Percentiles rank a stretch among this genome's conserved stretches.
Conservation (phyloP, 108 stramenopile genomes). For the Pseudonitzschia multiseries region DNA sequence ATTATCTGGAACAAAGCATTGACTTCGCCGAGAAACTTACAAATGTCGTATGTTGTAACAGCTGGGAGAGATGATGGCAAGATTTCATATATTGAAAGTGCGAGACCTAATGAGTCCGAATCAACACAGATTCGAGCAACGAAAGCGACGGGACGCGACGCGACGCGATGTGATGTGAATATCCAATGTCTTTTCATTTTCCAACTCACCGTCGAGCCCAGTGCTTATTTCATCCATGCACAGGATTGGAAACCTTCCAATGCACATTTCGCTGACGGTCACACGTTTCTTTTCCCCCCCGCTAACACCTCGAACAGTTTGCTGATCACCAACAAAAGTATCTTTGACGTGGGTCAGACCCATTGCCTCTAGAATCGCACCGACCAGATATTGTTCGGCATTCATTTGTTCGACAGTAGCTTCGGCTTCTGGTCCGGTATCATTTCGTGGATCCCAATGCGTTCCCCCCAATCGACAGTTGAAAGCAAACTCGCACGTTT, state of each 20-base stretch:
- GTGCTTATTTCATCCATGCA: conserved; percentile 74
- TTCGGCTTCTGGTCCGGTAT: conserved; percentile 16
- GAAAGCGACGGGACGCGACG: no score
- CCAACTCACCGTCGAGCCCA: conserved; percentile 67
- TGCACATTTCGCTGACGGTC: conserved; percentile 82
- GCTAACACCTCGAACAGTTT: conserved; percentile 73
- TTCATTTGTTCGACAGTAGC: conserved; percentile 35
- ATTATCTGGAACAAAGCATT: conserved; percentile 36
- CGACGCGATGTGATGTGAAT: no score
- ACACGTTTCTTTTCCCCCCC: conserved; percentile 91
- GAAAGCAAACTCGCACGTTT: conserved; percentile 80
- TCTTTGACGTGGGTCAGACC: conserved; percentile 63
- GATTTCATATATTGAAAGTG: neutral
- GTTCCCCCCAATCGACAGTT: conserved; percentile 58
- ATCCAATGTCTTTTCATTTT: no score
- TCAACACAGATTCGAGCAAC: no score
- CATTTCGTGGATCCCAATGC: neutral
- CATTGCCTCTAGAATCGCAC: conserved; percentile 44
- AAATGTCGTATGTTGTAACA: conserved; percentile 84
- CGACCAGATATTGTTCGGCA: conserved; percentile 24
- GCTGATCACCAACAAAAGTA: conserved; percentile 76
- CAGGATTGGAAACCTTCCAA: conserved; percentile 30
- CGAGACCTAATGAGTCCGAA: neutral
- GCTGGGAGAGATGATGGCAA: conserved; percentile 7
- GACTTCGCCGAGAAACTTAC: conserved; percentile 42